These are phyloP conservation scores for Lichtheimia ornata DNA, from an alignment of 371 early-diverging fungal species.

Conservation along the genomic window DNA sequence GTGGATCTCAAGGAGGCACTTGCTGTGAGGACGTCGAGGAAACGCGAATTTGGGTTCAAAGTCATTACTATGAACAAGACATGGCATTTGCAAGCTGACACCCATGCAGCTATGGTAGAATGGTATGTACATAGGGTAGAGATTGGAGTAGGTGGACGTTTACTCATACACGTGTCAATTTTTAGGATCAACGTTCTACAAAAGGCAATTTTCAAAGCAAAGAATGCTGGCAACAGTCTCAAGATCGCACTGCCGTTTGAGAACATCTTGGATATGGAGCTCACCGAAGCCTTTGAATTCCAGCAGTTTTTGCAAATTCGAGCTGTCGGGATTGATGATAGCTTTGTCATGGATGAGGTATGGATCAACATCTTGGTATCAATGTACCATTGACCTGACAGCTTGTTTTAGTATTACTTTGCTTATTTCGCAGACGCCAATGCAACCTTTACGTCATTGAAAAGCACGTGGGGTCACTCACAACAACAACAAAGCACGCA, in stretches of 20 bases:
- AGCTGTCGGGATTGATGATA: slow-evolving; percentile 62
- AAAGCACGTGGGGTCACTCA: slow-evolving; percentile 30
- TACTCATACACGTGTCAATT: slow-evolving; percentile 9
- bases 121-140: slow-evolving; percentile 48
- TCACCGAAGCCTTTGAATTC: slow-evolving; percentile 58
- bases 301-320: slow-evolving; percentile 62
- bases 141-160: background rate
- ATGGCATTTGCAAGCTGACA: slow-evolving; percentile 61
- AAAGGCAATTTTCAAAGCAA: slow-evolving; percentile 65
- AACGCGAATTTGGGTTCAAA: slow-evolving; percentile 55
- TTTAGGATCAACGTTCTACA: slow-evolving; percentile 60
- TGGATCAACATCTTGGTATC: background rate
- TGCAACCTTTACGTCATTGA: slow-evolving; percentile 34
- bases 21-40: slow-evolving; percentile 51
- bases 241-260: slow-evolving; percentile 61
- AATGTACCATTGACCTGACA: background rate
- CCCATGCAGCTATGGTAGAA: slow-evolving; percentile 49
- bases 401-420: slow-evolving; percentile 62
- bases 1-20: slow-evolving; percentile 71
- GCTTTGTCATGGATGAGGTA: slow-evolving; percentile 69
- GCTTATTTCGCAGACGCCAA: slow-evolving; percentile 65
- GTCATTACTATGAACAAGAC: slow-evolving; percentile 57
- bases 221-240: slow-evolving; percentile 64
- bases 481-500: slow-evolving; percentile 12
- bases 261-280: slow-evolving; percentile 62